Conservation (phyloP, 306 rosid genomes). For the Malus orientalis region DNA sequence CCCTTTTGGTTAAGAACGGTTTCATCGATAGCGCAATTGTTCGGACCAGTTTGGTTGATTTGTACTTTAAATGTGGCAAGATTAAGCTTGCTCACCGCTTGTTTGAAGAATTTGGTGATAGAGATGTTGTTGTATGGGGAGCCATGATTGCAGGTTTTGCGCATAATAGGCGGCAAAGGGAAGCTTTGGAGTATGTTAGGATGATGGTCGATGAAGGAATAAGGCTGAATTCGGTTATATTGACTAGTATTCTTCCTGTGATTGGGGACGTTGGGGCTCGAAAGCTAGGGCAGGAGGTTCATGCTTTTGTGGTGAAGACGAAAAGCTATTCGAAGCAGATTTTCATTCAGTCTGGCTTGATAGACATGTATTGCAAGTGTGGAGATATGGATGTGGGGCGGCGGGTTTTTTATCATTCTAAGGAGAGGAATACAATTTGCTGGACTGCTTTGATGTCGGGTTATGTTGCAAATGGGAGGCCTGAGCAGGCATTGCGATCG, state of each 20-base stretch:
- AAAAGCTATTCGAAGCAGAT: conserved; percentile 44
- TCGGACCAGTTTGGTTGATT: conserved; percentile 28
- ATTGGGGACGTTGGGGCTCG: conserved; percentile 45
- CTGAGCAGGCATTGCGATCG: conserved; percentile 69
- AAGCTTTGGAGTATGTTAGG: conserved; percentile 49
- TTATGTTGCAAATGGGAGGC: conserved; percentile 59
- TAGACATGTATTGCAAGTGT: conserved; percentile 86
- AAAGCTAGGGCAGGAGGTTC: conserved; percentile 59
- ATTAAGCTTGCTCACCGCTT: conserved; percentile 33
- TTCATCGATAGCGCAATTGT: conserved; percentile 45
- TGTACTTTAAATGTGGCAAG: conserved; percentile 48
- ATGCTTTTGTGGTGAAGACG: conserved; percentile 65
- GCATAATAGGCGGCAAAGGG: conserved; percentile 34
- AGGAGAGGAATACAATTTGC: conserved; percentile 65
- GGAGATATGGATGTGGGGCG: conserved; percentile 61
- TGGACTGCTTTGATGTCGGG: conserved; percentile 87
- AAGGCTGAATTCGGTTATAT: conserved; percentile 41
- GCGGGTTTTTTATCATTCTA: conserved; percentile 51
- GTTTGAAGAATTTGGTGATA: conserved; percentile 49
- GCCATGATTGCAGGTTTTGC: conserved; percentile 51
- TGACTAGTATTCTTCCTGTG: conserved; percentile 43
- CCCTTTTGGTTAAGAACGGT: conserved; percentile 69
- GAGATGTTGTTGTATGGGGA: conserved; percentile 64
- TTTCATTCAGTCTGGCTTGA: conserved; percentile 62
- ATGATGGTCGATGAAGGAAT: conserved; percentile 47